Base-by-base conservation (phyloP, 2,329 filamentous ascomycete genomes). In the Dactylellina cionopaga region DNA sequence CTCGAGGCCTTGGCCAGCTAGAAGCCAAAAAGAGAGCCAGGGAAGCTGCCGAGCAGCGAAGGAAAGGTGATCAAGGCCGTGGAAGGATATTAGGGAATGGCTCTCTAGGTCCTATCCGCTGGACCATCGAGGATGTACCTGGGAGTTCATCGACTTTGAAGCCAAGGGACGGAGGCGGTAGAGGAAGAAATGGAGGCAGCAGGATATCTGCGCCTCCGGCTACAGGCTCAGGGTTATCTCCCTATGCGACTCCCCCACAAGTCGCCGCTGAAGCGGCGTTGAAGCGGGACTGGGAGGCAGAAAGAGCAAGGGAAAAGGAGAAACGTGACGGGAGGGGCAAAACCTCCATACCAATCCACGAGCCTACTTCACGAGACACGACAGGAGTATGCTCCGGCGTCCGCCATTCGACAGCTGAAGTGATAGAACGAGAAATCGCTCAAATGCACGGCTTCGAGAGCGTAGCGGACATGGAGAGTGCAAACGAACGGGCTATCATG, bases 401-500 rank as follows among this genome's bases (percentile, higher is more conserved):
- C 24, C 92, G 89, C 65, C 88, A 87, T 10, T 88, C 86, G 33
- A 85, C 87, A 47, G 86, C 87, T 73, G 88, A 89, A 46, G 82
- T 84, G 17, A 85, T 88, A 47, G 85, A 91, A 35, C 84, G 83
- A 13, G 86, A 91, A 56, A 82, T 82, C 68, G 90, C 89, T 35
- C 87, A 87, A 4, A 84, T 83, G 64, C 90, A 90, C 75, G 91
- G 92, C 0, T 94, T 96, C 82, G 86, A 85, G 71, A 97, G 92
- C 0, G 87, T 91, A 77, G 92, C 92, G 0, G 92, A 96, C 75
- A 91, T 96, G 79, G 92, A 96, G 62, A 89, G 92, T 76, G 93
- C 92, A 2, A 96, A 96, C 76, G 92, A 96, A 63, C 85, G 87
- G 22, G 93, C 93, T 3, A 96, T 96, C 72, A 88, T 92, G 58